Conservation (phyloP, 495 filamentous ascomycete species). For the Hyphodiscus hymeniophilus region DNA sequence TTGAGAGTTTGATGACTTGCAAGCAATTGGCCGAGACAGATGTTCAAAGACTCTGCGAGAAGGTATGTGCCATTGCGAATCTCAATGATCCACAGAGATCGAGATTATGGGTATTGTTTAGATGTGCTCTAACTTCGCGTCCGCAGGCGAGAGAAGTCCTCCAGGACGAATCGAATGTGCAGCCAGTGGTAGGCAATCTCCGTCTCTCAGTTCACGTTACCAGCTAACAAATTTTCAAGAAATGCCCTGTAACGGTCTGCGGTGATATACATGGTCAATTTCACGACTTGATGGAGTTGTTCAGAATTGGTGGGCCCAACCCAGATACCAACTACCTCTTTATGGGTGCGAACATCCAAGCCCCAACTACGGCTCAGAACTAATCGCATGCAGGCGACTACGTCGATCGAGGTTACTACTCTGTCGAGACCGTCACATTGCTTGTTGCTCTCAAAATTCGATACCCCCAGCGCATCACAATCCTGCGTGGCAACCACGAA, state of each 20-base stretch:
- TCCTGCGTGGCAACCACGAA: slow-evolving; percentile 94
- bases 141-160: slow-evolving; percentile 85
- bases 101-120: slow-evolving; percentile 6
- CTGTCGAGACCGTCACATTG: slow-evolving; percentile 90
- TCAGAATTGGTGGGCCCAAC: slow-evolving; percentile 85
- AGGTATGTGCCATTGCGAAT: slow-evolving; percentile 51
- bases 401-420: slow-evolving; percentile 95
- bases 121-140: slow-evolving; percentile 11
- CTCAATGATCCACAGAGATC: slow-evolving; percentile 6
- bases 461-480: slow-evolving; percentile 93
- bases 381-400: slow-evolving; percentile 63
- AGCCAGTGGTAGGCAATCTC: slow-evolving; percentile 78
- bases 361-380: not conserved
- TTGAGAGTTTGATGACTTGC: slow-evolving; percentile 96
- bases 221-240: slow-evolving; percentile 41
- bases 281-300: slow-evolving; percentile 90
- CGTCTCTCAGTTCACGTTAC: slow-evolving; percentile 4
- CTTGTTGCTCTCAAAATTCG: slow-evolving; percentile 93
- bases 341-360: slow-evolving; percentile 53
- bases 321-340: slow-evolving; percentile 94
- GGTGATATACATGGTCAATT: slow-evolving; percentile 94
- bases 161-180: slow-evolving; percentile 95
- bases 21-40: slow-evolving; percentile 94
- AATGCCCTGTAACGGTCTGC: slow-evolving; percentile 91
- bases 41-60: slow-evolving; percentile 94